phyloP scores from a whole-genome alignment of 2,329 filamentous ascomycete species.

The Apiospora koreana region DNA sequence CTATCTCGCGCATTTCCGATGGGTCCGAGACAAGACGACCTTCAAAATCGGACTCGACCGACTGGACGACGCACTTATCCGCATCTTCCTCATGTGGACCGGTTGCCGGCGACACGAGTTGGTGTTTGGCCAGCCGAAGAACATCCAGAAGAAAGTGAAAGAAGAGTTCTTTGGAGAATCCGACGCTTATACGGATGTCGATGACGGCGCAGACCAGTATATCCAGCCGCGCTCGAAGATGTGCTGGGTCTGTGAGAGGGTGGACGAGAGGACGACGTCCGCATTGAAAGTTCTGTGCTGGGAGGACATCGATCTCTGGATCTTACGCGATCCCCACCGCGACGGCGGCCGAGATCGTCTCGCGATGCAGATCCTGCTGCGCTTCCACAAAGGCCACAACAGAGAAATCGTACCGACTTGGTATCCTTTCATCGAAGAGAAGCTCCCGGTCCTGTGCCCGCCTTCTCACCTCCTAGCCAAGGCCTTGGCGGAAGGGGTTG shows the following conservation, averaged over 20 bases:
- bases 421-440: slow-evolving; percentile 14
- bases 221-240: too few relatives aligned
- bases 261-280: too few relatives aligned
- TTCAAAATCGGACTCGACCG: not conserved
- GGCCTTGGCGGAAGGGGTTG: slow-evolving; percentile 4
- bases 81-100: not conserved
- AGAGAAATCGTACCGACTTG: slow-evolving; percentile 8
- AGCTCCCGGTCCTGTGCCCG: slow-evolving; percentile 10
- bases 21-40: not conserved
- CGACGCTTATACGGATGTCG: too few relatives aligned
- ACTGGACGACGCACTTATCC: not conserved
- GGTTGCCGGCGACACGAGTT: too few relatives aligned
- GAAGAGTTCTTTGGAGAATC: too few relatives aligned
- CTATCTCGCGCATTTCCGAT: not conserved
- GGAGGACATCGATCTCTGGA: too few relatives aligned
- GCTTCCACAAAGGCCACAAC: slow-evolving; percentile 11
- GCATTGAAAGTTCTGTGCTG: too few relatives aligned
- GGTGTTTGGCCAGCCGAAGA: too few relatives aligned
- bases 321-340: too few relatives aligned
- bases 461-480: slow-evolving; percentile 11
- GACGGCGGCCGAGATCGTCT: not conserved
- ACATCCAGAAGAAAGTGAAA: too few relatives aligned
- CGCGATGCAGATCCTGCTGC: not conserved
- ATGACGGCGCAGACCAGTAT: too few relatives aligned
- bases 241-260: too few relatives aligned